Conservation (phyloP, 495 filamentous ascomycete genomes). For the Cladorrhinum samala region DNA sequence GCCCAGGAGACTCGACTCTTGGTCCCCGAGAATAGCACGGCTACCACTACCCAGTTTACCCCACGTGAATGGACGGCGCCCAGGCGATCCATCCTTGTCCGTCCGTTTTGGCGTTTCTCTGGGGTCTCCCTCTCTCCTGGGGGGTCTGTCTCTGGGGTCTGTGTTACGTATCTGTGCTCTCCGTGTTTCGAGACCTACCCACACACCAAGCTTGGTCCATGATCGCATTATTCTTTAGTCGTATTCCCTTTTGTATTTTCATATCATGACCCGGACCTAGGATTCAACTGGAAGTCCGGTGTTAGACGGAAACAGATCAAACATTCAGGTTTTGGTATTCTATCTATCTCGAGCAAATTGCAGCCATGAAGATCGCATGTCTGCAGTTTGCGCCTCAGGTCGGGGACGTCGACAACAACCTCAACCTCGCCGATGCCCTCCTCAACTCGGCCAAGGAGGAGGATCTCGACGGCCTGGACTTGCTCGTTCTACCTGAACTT, state of each 20-base stretch:
- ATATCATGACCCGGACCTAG: no score
- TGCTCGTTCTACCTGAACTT: slow-evolving; percentile 80
- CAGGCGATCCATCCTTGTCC: no score
- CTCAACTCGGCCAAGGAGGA: slow-evolving; percentile 48
- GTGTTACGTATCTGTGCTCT: no score
- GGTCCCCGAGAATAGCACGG: not conserved
- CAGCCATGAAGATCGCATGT: slow-evolving; percentile 29
- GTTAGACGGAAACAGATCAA: not conserved
- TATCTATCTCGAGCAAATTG: not conserved
- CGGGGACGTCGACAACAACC: slow-evolving; percentile 70
- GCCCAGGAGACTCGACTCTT: no score
- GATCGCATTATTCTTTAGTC: no score
- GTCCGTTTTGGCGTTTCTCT: no score
- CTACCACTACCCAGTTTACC: not conserved
- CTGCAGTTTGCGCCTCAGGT: slow-evolving; percentile 65
- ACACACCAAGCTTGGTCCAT: no score
- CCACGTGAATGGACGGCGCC: not conserved
- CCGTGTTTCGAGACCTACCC: no score
- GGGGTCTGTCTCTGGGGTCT: no score
- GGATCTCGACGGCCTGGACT: slow-evolving; percentile 53
- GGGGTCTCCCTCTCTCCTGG: no score
- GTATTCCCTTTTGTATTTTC: no score
- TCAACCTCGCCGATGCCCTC: slow-evolving; percentile 66
- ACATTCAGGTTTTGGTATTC: not conserved
- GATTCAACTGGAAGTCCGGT: not conserved